Base-by-base conservation (phyloP, 1,284 basidiomycete genomes). In the Peniophora sp. region DNA sequence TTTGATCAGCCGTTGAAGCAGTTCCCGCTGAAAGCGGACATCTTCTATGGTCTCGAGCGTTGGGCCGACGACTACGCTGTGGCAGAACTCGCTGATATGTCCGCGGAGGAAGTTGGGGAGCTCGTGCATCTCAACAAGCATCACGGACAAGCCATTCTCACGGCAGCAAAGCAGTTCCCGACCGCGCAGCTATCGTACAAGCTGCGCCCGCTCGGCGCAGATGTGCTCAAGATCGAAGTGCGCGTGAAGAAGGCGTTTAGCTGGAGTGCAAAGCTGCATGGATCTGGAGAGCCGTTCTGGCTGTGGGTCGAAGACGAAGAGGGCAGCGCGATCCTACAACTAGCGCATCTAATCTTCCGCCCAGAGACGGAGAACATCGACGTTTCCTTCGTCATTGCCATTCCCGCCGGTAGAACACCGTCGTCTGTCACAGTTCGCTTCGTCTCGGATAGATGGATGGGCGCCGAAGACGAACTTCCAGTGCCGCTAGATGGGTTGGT, bases 401-500 rank as follows among this genome's bases (percentile, higher is more conserved):
- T 96, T 49, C 73, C 81, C 2, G 67, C 73, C 24, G 75, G 76
- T 12, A 69, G 73, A 35, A 70, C 74, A 8, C 81, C 81, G 0
- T 68, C 81, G 11, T 84, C 76, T 15, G 68, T 92, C 47, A 81
- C 76, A 3, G 74, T 97, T 48, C 82, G 88, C 23, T 85, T 86
- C 56, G 78, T 95, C 42, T 98, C 94, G 1, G 94, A 98, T 65
- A 79, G 82, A 55, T 99, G 97, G 97, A 75, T 97, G 54, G 93
- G 93, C 9, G 88, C 94, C 6, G 93, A 97, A 58, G 83, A 90
- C 51, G 81, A 87, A 57, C 62, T 85, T 3, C 57, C 62, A 11
- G 72, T 97, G 34, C 64, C 81, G 0, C 68, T 98, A 34, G 80
- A 84, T 10, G 71, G 76, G 15, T 68, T 98, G 11, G 68, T 81